Evolutionary conservation across 192 early-diverging fungal species (phyloP), one percentile per base, ranked within the genome.

Genomic region (Coemansia biformis): DNA sequence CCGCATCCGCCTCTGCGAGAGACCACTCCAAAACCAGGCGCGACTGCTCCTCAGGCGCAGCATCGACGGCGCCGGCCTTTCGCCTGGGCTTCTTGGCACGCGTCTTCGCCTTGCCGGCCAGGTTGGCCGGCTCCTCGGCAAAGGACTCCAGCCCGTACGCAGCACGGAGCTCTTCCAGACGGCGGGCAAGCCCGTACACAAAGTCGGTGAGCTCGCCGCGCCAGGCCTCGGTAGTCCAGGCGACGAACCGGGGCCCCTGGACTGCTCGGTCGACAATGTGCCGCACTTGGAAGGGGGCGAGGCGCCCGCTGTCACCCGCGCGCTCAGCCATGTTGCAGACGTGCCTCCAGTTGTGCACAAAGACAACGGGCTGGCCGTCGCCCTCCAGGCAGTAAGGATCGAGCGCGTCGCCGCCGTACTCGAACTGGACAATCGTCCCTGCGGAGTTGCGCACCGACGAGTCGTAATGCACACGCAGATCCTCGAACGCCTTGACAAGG

Each of bases 401-500:
- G 28, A 99, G 78, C 17, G 87, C 88, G 61, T 99, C 96, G 58
- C 91, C 92, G 47, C 96, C 96, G 57, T 93, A 99, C 29, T 71
- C 80, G 67, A 96, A 96, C 71, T 99, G 96, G 15, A 99, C 82
- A 15, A 99, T 75, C 8, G 78, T 84, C 12, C 95, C 93, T 24
- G 81, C 84, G 26, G 96, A 88, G 64, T 91, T 88, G 31, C 96
- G 81, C 14, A 99, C 96, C 1, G 93, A 93, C 26, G 81, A 72
- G 78, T 99, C 96, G 52, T 99, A 99, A 61, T 96, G 92, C 17
- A 86, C 84, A 0, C 83, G 85, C 72, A 97, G 65, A 70, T 99
- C 96, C 73, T 99, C 96, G 21, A 99, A 79, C 8, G 92, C 93
- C 67, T 97, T 97, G 86, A 93, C 92, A 30, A 99, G 76, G 65